phyloP scores from a whole-genome alignment of 441 rosid species.

The Populus hybrid region DNA sequence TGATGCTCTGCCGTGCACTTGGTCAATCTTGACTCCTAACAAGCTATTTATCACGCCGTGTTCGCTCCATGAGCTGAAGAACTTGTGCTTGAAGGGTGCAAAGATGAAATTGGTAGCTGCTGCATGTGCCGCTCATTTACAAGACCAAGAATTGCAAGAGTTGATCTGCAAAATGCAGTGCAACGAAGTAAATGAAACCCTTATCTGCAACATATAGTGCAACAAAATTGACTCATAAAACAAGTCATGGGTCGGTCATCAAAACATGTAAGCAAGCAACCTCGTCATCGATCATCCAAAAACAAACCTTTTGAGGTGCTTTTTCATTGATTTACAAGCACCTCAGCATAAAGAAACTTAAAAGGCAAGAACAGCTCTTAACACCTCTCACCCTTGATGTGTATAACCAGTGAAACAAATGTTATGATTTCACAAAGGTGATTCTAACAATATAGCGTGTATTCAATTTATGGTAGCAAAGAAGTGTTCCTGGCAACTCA shows the following conservation, averaged over 20 bases:
- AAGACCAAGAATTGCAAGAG: constrained; percentile 68
- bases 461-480: not conserved
- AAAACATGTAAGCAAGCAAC: not conserved
- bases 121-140: constrained; percentile 41
- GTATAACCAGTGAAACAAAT: not conserved
- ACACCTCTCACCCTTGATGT: not conserved
- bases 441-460: not conserved
- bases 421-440: not conserved
- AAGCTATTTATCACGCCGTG: constrained; percentile 33
- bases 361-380: not conserved
- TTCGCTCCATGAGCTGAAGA: constrained; percentile 59
- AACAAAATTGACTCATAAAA: not conserved
- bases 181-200: not conserved
- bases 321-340: not conserved
- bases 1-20: not conserved
- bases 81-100: constrained; percentile 52
- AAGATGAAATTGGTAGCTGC: constrained; percentile 35
- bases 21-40: constrained; percentile 3
- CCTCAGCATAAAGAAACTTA: not conserved
- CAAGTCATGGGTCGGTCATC: not conserved
- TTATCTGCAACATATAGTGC: not conserved
- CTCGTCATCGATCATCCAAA: not conserved
- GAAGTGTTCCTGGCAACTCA: not conserved
- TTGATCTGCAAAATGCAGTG: constrained; percentile 47
- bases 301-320: not conserved